Conservation (phyloP, 305 asterid genomes). For the Solanum hybrid region DNA sequence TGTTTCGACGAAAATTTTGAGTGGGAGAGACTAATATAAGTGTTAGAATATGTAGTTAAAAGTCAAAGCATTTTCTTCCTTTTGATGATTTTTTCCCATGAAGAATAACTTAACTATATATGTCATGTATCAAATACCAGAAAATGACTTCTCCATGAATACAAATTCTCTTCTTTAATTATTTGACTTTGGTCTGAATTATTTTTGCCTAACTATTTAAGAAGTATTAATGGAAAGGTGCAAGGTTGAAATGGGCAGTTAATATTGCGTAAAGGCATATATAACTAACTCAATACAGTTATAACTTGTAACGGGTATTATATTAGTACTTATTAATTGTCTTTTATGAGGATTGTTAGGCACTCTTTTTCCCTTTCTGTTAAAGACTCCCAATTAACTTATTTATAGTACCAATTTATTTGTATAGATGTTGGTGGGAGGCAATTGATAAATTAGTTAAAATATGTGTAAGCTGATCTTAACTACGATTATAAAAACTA, state of each 20-base stretch:
- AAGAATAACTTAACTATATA: background rate
- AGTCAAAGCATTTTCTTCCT: background rate
- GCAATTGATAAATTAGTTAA: background rate
- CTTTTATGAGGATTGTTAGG: background rate
- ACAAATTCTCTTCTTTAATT: background rate
- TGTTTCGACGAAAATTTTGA: background rate
- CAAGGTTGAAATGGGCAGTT: background rate
- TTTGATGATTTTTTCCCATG: background rate
- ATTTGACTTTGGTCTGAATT: background rate
- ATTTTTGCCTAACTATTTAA: background rate
- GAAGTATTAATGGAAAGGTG: background rate
- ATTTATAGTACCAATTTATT: background rate
- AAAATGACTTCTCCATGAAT: background rate
- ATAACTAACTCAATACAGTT: background rate
- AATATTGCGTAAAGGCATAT: background rate
- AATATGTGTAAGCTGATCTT: background rate
- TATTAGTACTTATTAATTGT: background rate
- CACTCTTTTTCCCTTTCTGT: background rate
- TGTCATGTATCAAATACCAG: background rate
- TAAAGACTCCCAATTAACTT: background rate
- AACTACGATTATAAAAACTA: background rate
- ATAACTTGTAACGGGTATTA: background rate
- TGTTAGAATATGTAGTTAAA: background rate
- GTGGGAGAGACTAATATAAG: background rate
- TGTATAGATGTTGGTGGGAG: background rate